These are phyloP conservation scores for Pythium oligandrum DNA, from an alignment of 352 stramenopile genomes.

Conservation along the genomic window DNA sequence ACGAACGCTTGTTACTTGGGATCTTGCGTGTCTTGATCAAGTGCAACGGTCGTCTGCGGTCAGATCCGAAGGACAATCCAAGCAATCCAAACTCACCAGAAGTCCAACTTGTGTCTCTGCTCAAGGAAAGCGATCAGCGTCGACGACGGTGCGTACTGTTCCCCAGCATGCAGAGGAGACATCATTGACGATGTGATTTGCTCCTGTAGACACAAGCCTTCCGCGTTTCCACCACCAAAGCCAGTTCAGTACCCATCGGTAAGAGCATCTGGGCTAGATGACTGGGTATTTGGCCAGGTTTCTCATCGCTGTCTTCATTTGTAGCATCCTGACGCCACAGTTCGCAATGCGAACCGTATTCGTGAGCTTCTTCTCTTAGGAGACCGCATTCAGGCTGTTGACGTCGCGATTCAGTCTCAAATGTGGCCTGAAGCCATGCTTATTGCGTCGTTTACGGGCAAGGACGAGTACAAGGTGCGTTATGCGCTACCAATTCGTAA, in stretches of 20 bases:
- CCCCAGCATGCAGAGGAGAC: no score
- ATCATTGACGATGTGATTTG: neutral
- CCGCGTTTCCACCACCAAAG: slow-evolving; percentile 42
- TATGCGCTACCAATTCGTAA: neutral
- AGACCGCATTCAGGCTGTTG: slow-evolving; percentile 71
- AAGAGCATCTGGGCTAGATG: slow-evolving; percentile 19
- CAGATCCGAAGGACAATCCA: slow-evolving; percentile 35
- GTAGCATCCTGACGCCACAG: slow-evolving; percentile 47
- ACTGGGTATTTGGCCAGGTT: neutral
- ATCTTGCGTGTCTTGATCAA: slow-evolving; percentile 72
- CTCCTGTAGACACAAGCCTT: slow-evolving; percentile 24
- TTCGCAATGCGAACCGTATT: slow-evolving; percentile 47
- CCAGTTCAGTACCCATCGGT: slow-evolving; percentile 28
- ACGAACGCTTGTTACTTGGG: slow-evolving; percentile 63
- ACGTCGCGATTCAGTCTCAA: slow-evolving; percentile 67
- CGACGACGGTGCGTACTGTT: slow-evolving; percentile 33
- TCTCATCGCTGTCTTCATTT: neutral
- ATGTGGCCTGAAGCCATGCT: slow-evolving; percentile 88
- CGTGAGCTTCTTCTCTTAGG: slow-evolving; percentile 71
- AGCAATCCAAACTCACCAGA: slow-evolving; percentile 60
- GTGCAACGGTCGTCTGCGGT: slow-evolving; percentile 73
- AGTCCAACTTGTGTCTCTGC: slow-evolving; percentile 54
- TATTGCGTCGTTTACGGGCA: slow-evolving; percentile 81
- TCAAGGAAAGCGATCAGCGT: slow-evolving; percentile 65
- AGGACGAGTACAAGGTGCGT: slow-evolving; percentile 76